Percentiles rank a stretch among this genome's conserved stretches.
These are phyloP conservation scores for Tetragonia tetragonoides DNA, from an alignment of 148 eudicot genomes.

Conservation along the genomic window DNA sequence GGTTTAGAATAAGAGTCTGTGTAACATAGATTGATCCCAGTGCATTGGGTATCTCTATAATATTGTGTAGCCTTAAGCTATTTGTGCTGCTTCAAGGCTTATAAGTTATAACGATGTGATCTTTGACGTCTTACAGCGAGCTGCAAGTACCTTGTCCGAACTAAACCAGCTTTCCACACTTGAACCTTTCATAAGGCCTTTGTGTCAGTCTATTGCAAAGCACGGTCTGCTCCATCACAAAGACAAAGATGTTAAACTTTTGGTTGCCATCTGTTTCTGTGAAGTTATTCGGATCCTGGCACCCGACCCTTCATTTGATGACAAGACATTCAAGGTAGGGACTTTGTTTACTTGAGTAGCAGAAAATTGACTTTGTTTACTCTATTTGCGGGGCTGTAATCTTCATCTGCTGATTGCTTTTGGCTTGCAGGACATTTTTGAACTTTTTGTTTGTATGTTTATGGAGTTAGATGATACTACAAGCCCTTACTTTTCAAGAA, in stretches of 20 bases:
- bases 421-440: slow-evolving; percentile 65
- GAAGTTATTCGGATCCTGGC: slow-evolving; percentile 84
- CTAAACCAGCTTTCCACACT: slow-evolving; percentile 55
- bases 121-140: slow-evolving; percentile 52
- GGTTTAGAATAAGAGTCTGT: not conserved
- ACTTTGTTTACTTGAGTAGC: not conserved
- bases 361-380: not conserved
- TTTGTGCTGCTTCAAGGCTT: slow-evolving; percentile 4
- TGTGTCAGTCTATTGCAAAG: slow-evolving; percentile 57
- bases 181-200: slow-evolving; percentile 43
- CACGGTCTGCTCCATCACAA: slow-evolving; percentile 59
- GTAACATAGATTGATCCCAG: not conserved
- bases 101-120: slow-evolving; percentile 3
- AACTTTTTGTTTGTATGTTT: slow-evolving; percentile 66
- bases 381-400: not conserved
- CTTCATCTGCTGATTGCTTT: not conserved
- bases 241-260: slow-evolving; percentile 73
- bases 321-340: slow-evolving; percentile 52
- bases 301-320: slow-evolving; percentile 72
- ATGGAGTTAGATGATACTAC: slow-evolving; percentile 58
- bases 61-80: not conserved
- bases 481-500: slow-evolving; percentile 57
- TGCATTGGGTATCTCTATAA: not conserved
- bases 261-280: slow-evolving; percentile 70
- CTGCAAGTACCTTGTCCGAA: slow-evolving; percentile 47